These are phyloP conservation scores for Aspergillus egyptiacus DNA, from an alignment of 495 filamentous ascomycete species.

Conservation along the genomic window DNA sequence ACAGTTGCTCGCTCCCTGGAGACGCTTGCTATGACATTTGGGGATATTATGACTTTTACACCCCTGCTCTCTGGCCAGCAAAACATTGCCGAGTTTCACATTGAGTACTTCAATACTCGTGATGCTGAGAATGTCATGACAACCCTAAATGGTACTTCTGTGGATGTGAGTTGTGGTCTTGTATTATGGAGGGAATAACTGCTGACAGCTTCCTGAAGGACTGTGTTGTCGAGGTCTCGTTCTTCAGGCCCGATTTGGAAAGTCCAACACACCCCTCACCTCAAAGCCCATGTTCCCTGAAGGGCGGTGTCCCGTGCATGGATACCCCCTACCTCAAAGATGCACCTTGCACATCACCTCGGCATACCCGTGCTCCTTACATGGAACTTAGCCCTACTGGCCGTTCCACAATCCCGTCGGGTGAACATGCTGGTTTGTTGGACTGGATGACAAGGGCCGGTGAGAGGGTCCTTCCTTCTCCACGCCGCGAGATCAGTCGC, in stretches of 20 bases:
- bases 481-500: conserved; percentile 18
- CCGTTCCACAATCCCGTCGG: conserved; percentile 31
- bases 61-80: conserved; percentile 26
- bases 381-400: conserved; percentile 36
- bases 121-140: conserved; percentile 32
- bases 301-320: conserved; percentile 5
- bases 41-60: conserved; percentile 49
- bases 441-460: conserved; percentile 27
- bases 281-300: conserved; percentile 14
- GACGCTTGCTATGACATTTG: conserved; percentile 45
- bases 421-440: conserved; percentile 28
- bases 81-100: conserved; percentile 29
- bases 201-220: conserved; percentile 17
- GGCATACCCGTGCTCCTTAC: conserved; percentile 19
- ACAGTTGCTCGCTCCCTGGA: conserved; percentile 30
- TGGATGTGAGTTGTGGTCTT: conserved; percentile 39
- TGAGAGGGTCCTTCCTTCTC: conserved; percentile 20
- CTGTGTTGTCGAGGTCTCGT: conserved; percentile 25
- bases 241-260: conserved; percentile 23
- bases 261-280: conserved; percentile 8
- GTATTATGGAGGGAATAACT: neutral
- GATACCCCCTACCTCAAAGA: conserved; percentile 13
- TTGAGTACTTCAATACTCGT: conserved; percentile 52
- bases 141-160: conserved; percentile 38
- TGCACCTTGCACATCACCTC: conserved; percentile 12